Percentiles rank a stretch among this genome's conserved stretches.
Evolutionary conservation across 2,329 filamentous ascomycete species (phyloP).

Genomic region (Colletotrichum caudatum): DNA sequence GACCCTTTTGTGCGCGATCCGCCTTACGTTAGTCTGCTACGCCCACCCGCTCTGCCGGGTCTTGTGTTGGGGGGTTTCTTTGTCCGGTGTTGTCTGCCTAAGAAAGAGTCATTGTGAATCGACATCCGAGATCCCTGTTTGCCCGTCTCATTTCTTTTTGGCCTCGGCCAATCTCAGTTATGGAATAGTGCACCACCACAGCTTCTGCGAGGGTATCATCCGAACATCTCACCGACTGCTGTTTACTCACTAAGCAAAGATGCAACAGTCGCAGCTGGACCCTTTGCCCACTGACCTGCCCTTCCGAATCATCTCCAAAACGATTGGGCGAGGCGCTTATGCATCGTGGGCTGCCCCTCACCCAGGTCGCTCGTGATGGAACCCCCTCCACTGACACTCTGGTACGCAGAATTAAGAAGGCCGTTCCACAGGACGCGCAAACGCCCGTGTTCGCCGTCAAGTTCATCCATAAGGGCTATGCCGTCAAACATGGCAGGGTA

Average conservation of each 20-base stretch:
- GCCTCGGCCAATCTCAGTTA: constrained; percentile 19
- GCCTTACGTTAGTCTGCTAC: constrained; percentile 14
- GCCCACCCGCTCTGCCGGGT: constrained; percentile 11
- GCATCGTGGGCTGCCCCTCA: constrained; percentile 76
- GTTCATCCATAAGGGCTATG: constrained; percentile 98
- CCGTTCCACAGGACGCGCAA: constrained; percentile 76
- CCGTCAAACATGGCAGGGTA: constrained; percentile 87
- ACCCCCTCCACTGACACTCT: constrained; percentile 28
- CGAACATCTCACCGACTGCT: constrained; percentile 12
- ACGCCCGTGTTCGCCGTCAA: constrained; percentile 94
- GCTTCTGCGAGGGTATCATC: constrained; percentile 22
- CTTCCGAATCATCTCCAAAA: constrained; percentile 95
- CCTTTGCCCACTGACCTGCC: constrained; percentile 87
- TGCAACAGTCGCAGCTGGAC: constrained; percentile 86
- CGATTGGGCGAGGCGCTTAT: constrained; percentile 96
- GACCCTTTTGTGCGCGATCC: constrained; percentile 28
- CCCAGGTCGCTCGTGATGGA: constrained; percentile 3
- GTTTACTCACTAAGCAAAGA: constrained; percentile 45
- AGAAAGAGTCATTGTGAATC: constrained; percentile 28
- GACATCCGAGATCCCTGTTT: constrained; percentile 26
- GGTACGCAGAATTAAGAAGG: constrained; percentile 85
- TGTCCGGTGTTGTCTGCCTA: constrained; percentile 18
- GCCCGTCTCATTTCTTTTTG: constrained; percentile 31
- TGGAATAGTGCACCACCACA: constrained; percentile 26
- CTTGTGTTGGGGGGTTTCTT: not conserved